A percentile compares a stretch with the other conserved stretches of the same genome.
Conservation (phyloP, 2,329 filamentous ascomycete genomes). For the Colletotrichum orchidophilum region DNA sequence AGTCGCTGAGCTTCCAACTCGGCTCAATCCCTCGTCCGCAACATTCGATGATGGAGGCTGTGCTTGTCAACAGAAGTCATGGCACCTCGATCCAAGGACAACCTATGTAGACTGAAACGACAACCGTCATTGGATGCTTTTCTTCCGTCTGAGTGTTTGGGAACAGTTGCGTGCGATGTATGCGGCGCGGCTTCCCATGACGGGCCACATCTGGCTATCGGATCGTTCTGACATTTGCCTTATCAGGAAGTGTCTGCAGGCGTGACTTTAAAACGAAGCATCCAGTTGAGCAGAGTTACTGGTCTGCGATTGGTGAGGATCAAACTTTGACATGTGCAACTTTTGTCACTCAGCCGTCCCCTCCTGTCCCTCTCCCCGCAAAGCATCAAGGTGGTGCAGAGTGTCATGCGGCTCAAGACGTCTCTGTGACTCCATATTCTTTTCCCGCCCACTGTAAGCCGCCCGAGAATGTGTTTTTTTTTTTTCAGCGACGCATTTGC, state of each 20-base stretch:
- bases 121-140: constrained; percentile 27
- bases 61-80: constrained; percentile 27
- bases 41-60: constrained; percentile 19
- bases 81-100: constrained; percentile 20
- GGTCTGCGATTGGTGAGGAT: constrained; percentile 35
- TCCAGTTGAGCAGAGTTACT: constrained; percentile 25
- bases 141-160: constrained; percentile 31
- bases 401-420: constrained; percentile 18
- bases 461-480: not conserved
- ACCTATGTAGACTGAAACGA: constrained; percentile 32
- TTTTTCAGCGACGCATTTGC: not conserved
- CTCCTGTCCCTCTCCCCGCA: constrained; percentile 15
- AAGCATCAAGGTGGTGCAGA: constrained; percentile 16
- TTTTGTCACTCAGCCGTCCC: constrained; percentile 8
- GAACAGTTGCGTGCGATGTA: constrained; percentile 21
- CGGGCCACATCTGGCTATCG: constrained; percentile 20
- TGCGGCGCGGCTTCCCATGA: constrained; percentile 14
- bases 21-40: constrained; percentile 13
- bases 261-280: constrained; percentile 29
- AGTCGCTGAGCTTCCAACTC: constrained; percentile 18
- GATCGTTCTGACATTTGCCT: constrained; percentile 29
- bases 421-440: not conserved
- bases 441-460: not conserved
- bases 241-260: constrained; percentile 33
- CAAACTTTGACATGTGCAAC: constrained; percentile 35